Evolutionary conservation across 2,329 filamentous ascomycete genomes (phyloP).

Genomic region (Trichoderma atrobrunneum): DNA sequence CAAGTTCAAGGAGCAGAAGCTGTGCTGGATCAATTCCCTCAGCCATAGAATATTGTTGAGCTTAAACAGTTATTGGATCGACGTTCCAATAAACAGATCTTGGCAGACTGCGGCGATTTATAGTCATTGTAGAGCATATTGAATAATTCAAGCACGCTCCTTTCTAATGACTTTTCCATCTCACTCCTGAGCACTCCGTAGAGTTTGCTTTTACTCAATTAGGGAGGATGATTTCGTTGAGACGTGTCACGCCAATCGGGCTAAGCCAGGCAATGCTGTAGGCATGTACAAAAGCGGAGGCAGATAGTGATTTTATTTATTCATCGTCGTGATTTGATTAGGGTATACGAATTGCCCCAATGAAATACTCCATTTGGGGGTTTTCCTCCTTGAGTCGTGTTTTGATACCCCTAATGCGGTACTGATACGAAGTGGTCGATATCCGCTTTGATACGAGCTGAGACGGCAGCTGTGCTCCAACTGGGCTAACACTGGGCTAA

Average conservation of each 20-base stretch:
- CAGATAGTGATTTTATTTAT: neutral
- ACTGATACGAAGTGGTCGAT: neutral
- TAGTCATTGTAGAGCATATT: neutral
- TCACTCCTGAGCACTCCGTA: neutral
- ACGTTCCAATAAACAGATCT: neutral
- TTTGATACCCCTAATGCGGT: neutral
- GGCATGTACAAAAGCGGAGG: neutral
- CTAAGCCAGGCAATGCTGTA: neutral
- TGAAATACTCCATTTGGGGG: neutral
- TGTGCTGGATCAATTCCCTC: neutral
- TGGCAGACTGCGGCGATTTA: neutral
- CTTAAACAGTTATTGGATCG: neutral
- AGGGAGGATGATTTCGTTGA: neutral
- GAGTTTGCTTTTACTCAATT: neutral
- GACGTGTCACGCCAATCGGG: neutral
- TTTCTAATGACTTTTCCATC: neutral
- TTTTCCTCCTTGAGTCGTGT: neutral
- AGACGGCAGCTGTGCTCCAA: neutral
- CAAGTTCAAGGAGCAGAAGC: neutral
- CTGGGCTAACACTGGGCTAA: neutral
- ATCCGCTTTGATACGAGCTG: neutral
- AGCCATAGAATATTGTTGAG: neutral
- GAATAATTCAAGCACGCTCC: neutral
- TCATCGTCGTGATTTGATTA: neutral
- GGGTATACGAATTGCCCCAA: neutral